phyloP scores from a whole-genome alignment of 108 stramenopile genomes.

The Cyclotella cryptica region DNA sequence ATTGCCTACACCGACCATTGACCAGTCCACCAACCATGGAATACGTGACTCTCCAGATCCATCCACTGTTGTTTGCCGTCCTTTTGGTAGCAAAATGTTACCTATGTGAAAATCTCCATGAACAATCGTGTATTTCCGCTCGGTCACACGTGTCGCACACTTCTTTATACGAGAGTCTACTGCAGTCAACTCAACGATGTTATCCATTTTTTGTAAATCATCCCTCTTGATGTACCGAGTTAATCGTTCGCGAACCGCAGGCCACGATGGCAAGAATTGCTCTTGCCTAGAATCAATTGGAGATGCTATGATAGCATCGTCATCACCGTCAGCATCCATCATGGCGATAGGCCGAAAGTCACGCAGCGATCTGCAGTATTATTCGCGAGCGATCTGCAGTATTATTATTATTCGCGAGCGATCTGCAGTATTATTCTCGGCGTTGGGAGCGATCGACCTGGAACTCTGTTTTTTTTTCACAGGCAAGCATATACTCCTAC shows the following conservation, averaged over 20 bases:
- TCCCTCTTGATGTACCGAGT: background rate
- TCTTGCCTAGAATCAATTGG: slow-evolving; percentile 14
- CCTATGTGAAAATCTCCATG: slow-evolving; percentile 39
- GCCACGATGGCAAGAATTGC: slow-evolving; percentile 22
- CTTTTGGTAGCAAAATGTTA: slow-evolving; percentile 14
- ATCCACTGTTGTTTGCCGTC: slow-evolving; percentile 4
- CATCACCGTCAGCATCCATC: too few species aligned
- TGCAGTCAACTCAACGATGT: slow-evolving; percentile 28
- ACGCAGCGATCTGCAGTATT: too few species aligned
- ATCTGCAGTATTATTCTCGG: too few species aligned
- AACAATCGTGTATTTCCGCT: slow-evolving; percentile 15
- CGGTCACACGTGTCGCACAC: background rate
- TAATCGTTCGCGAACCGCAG: slow-evolving; percentile 22
- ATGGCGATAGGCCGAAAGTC: too few species aligned
- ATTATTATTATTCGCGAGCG: too few species aligned
- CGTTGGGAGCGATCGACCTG: too few species aligned
- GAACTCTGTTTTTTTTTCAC: too few species aligned
- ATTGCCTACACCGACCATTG: slow-evolving; percentile 54
- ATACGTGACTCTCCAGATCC: background rate
- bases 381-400: too few species aligned
- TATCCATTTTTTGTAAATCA: background rate
- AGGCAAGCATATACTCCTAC: too few species aligned
- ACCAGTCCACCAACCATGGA: slow-evolving; percentile 55
- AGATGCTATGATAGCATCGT: too few species aligned
- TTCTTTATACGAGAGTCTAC: background rate